phyloP scores from a whole-genome alignment of 1,284 basidiomycete genomes.

The Serendipita sp. region DNA sequence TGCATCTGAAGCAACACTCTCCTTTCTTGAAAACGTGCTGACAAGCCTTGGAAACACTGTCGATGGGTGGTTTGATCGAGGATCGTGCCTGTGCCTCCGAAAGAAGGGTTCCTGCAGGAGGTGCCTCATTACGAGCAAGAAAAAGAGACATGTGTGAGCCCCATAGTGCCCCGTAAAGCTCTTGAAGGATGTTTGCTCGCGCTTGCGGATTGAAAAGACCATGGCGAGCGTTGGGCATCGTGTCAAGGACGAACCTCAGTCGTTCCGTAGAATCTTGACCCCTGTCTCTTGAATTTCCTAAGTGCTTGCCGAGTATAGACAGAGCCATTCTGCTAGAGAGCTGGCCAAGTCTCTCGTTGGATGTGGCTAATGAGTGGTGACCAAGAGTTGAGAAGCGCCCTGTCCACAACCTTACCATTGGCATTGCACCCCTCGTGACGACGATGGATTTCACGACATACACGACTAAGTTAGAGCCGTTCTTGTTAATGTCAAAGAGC shows the following conservation, averaged over 20 bases:
- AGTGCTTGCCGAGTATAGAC: not conserved
- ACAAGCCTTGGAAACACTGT: constrained; percentile 45
- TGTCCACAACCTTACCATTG: not conserved
- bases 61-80: constrained; percentile 41
- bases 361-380: not conserved
- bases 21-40: constrained; percentile 70
- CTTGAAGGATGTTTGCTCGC: constrained; percentile 47
- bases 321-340: not conserved
- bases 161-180: constrained; percentile 68
- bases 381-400: not conserved
- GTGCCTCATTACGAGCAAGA: constrained; percentile 45
- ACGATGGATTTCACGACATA: constrained; percentile 18
- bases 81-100: constrained; percentile 50
- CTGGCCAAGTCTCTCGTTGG: not conserved
- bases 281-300: not conserved
- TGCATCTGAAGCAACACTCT: constrained; percentile 81
- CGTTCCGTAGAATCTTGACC: not conserved
- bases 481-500: constrained; percentile 77
- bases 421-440: not conserved
- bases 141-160: constrained; percentile 55
- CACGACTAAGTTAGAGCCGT: constrained; percentile 65
- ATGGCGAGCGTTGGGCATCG: constrained; percentile 7
- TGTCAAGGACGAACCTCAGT: constrained; percentile 10
- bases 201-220: constrained; percentile 12
- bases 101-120: constrained; percentile 45